phyloP scores from a whole-genome alignment of 768 basidiomycete species.

The Hypholoma fasciculare region DNA sequence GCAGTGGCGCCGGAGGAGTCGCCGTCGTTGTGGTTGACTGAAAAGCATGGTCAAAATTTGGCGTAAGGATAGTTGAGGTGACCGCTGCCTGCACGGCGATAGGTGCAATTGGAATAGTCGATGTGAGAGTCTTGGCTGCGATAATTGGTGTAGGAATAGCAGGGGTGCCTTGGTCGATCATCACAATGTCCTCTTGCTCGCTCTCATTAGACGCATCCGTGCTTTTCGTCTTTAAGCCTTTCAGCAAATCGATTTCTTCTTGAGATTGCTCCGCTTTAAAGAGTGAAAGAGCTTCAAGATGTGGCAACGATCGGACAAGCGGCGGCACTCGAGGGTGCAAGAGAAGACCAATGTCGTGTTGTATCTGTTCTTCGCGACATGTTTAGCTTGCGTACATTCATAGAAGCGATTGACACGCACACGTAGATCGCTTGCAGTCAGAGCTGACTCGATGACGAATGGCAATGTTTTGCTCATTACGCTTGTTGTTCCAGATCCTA shows the following conservation, averaged over 20 bases:
- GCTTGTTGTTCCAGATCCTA: constrained; percentile 54
- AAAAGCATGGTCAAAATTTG: too few species aligned
- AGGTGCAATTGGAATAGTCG: too few species aligned
- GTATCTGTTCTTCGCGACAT: constrained; percentile 15
- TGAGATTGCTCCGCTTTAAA: constrained; percentile 62
- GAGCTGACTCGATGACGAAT: constrained; percentile 48
- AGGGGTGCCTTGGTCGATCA: constrained; percentile 15
- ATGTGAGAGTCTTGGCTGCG: too few species aligned
- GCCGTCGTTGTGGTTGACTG: too few species aligned
- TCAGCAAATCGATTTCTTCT: constrained; percentile 56
- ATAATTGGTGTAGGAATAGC: not conserved
- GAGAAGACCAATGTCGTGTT: constrained; percentile 54
- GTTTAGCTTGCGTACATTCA: not conserved
- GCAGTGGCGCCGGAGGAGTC: too few species aligned
- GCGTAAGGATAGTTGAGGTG: too few species aligned
- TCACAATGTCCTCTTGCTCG: constrained; percentile 22
- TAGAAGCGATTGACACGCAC: constrained; percentile 22
- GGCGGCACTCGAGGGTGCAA: constrained; percentile 83
- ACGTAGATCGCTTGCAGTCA: constrained; percentile 22
- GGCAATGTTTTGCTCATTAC: constrained; percentile 62
- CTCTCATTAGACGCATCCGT: constrained; percentile 6
- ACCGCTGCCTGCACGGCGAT: too few species aligned
- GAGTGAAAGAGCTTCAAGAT: constrained; percentile 60
- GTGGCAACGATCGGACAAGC: constrained; percentile 64
- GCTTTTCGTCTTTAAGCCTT: constrained; percentile 36